Evolutionary conservation across 1,284 basidiomycete genomes (phyloP).

Genomic region (Pterula multifida): DNA sequence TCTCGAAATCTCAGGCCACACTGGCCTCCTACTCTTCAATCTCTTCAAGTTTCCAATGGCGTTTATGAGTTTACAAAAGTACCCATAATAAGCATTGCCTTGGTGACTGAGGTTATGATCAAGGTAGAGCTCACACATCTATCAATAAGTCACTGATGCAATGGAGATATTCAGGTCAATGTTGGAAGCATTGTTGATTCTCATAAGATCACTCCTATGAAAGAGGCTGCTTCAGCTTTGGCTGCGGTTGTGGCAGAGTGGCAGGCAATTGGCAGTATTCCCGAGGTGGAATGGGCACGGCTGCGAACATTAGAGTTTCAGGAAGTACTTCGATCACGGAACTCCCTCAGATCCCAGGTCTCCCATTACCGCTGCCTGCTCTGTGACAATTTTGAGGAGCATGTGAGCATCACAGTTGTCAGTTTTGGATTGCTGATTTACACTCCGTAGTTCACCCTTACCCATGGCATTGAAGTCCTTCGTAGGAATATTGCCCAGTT

Average conservation of each 20-base stretch:
- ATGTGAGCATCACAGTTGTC: conserved; percentile 41
- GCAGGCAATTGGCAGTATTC: conserved; percentile 32
- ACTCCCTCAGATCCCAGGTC: conserved; percentile 34
- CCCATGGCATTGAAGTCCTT: conserved; percentile 70
- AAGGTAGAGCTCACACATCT: conserved; percentile 42
- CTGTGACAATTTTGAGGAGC: conserved; percentile 56
- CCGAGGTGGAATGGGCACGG: conserved; percentile 79
- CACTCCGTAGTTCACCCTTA: conserved; percentile 50
- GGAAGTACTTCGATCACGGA: conserved; percentile 60
- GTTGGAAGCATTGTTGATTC: conserved; percentile 53
- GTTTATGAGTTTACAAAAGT: conserved; percentile 66
- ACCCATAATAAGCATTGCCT: conserved; percentile 62
- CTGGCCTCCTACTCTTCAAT: conserved; percentile 55
- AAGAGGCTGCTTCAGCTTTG: conserved; percentile 36
- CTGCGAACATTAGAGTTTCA: conserved; percentile 88
- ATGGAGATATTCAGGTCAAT: conserved; percentile 43
- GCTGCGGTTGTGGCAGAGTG: conserved; percentile 43
- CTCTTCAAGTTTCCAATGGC: conserved; percentile 36
- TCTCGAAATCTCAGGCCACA: conserved; percentile 51
- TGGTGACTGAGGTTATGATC: conserved; percentile 61
- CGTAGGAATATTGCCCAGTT: conserved; percentile 63
- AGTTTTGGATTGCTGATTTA: too few species aligned
- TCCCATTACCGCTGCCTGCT: conserved; percentile 34
- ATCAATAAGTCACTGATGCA: conserved; percentile 6
- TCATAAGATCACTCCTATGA: conserved; percentile 55